A percentile compares a stretch with the other conserved stretches of the same genome.
Conservation (phyloP, 306 rosid genomes). For the Echinosophora koreensis region DNA sequence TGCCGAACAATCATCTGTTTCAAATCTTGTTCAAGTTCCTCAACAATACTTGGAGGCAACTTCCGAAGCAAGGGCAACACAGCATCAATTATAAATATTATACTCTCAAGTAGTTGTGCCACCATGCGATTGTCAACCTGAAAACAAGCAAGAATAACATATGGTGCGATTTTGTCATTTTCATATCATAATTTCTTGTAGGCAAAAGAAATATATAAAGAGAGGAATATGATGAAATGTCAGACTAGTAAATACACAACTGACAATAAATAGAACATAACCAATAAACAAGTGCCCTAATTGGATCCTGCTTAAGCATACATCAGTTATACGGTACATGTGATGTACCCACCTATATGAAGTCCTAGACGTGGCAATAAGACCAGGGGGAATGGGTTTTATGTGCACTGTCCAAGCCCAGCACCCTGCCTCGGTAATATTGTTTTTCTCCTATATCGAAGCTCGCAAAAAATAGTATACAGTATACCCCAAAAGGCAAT, state of each 20-base stretch:
- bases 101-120: constrained; percentile 87
- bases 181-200: constrained; percentile 36
- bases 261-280: constrained; percentile 30
- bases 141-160: constrained; percentile 45
- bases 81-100: constrained; percentile 89
- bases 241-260: background rate
- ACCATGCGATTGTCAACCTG: constrained; percentile 86
- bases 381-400: background rate
- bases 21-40: constrained; percentile 94
- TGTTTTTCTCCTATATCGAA: background rate
- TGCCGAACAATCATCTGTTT: constrained; percentile 91
- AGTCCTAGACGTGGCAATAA: background rate
- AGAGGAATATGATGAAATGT: constrained; percentile 22
- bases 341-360: background rate
- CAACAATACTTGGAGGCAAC: constrained; percentile 80
- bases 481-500: background rate
- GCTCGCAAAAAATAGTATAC: background rate
- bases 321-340: background rate
- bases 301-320: background rate
- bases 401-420: background rate
- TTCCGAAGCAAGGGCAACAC: constrained; percentile 88
- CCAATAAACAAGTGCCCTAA: background rate
- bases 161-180: constrained; percentile 33
- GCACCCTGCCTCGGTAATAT: background rate
- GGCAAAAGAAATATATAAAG: background rate